phyloP scores from a whole-genome alignment of 331 rosid species.

The Stylosanthes scabra region DNA sequence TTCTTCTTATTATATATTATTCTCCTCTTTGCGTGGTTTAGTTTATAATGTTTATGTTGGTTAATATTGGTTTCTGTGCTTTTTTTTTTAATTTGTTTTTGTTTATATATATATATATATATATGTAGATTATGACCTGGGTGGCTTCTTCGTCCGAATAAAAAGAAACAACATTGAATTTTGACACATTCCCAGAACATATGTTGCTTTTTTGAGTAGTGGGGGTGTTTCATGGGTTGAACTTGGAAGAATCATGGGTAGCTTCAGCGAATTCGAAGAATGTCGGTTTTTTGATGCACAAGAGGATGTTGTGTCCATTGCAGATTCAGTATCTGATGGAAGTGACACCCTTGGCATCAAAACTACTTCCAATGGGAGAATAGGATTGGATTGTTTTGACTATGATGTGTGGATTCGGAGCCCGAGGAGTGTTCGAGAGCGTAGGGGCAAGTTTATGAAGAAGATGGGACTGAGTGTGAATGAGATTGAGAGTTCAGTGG shows the following conservation, averaged over 20 bases:
- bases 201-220: slow-evolving; percentile 59
- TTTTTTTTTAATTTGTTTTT: slow-evolving; percentile 29
- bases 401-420: slow-evolving; percentile 74
- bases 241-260: slow-evolving; percentile 69
- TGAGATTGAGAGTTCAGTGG: slow-evolving; percentile 42
- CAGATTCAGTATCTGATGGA: slow-evolving; percentile 50
- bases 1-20: slow-evolving; percentile 45
- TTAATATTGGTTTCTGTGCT: slow-evolving; percentile 74
- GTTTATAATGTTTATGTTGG: slow-evolving; percentile 42
- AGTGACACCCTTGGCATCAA: slow-evolving; percentile 39
- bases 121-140: slow-evolving; percentile 46
- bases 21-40: slow-evolving; percentile 46
- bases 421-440: slow-evolving; percentile 77
- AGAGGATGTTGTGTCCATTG: slow-evolving; percentile 68
- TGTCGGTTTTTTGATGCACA: slow-evolving; percentile 78
- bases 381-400: slow-evolving; percentile 41
- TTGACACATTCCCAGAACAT: slow-evolving; percentile 54
- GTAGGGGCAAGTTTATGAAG: slow-evolving; percentile 63
- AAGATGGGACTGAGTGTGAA: slow-evolving; percentile 65
- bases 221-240: slow-evolving; percentile 90
- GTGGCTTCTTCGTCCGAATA: slow-evolving; percentile 64
- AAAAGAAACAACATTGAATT: slow-evolving; percentile 35
- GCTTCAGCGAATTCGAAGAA: slow-evolving; percentile 79
- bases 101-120: too few relatives aligned
- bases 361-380: slow-evolving; percentile 36